Conservation (phyloP, 257 asterid genomes). For the Nicotiana undulata region DNA sequence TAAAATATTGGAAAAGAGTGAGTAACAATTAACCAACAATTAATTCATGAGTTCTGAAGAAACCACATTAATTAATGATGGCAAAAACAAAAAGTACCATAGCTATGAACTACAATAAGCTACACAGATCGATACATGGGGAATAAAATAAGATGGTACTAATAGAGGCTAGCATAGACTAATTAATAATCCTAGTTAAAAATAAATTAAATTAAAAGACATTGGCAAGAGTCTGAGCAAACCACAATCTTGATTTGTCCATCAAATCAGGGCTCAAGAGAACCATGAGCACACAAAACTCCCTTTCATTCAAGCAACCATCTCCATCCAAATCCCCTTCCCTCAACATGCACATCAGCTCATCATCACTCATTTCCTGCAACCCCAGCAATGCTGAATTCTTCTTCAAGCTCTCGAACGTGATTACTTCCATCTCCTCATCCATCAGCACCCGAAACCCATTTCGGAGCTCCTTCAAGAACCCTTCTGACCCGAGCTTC, state of each 20-base stretch:
- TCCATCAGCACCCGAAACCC: slow-evolving; percentile 59
- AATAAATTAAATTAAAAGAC: neutral
- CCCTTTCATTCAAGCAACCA: slow-evolving; percentile 50
- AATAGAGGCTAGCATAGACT: neutral
- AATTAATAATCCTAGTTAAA: neutral
- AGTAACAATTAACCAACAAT: no score
- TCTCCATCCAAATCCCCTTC: slow-evolving; percentile 81
- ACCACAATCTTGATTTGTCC: slow-evolving; percentile 28
- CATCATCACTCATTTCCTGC: slow-evolving; percentile 37
- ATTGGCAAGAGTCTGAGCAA: slow-evolving; percentile 6
- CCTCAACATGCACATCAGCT: slow-evolving; percentile 39
- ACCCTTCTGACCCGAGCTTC: slow-evolving; percentile 59
- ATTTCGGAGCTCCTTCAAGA: slow-evolving; percentile 50
- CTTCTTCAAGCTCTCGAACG: slow-evolving; percentile 63
- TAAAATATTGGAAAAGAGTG: no score
- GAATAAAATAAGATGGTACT: neutral
- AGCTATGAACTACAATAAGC: neutral
- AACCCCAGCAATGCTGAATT: slow-evolving; percentile 40
- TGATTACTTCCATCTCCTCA: slow-evolving; percentile 42
- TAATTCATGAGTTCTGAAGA: no score
- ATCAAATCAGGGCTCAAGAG: slow-evolving; percentile 53
- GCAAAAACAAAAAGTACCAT: no score
- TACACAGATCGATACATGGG: neutral
- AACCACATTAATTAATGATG: no score
- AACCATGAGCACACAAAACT: slow-evolving; percentile 72